Evolutionary conservation across 345 rosid species (phyloP), one percentile per base, ranked within the genome.

Genomic region (Hibiscus mutabilis): DNA sequence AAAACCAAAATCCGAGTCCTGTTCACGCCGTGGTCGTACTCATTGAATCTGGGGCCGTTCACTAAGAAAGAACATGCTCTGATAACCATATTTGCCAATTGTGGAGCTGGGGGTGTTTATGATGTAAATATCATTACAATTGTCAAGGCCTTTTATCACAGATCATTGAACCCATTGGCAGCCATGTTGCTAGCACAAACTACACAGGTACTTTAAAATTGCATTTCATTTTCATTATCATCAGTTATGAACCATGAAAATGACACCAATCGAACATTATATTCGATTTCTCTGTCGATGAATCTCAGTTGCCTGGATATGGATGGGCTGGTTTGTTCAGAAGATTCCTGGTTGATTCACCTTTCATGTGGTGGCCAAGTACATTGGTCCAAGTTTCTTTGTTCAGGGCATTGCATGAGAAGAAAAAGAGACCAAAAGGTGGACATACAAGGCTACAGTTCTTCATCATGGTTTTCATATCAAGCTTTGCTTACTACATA

Each of bases 281-380:
- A 3, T 40, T 40, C 16, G 15, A 25, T 33, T 31, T 31, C 4
- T 3, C 6, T 61, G 3, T 35, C 6, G 44, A 18, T 18, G 31
- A 33, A 33, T 2, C 71, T 66, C 86, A 91, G 96, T 59, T 93
- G 79, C 86, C 91, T 71, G 93, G 96, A 21, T 89, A 90, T 79
- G 96, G 96, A 19, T 93, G 89, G 91, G 98, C 88, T 51, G 91
- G 98, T 19, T 13, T 91, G 2, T 89, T 93, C 82, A 82, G 89
- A 69, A 84, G 69, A 73, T 75, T 83, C 79, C 86, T 86, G 0
- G 93, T 93, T 9, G 97, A 93, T 6, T 91, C 93, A 0, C 92
- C 98, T 1, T 91, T 82, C 68, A 89, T 91, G 96, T 91, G 97
- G 93, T 93, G 98, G 98, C 98, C 98, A 2, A 47, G 78, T n/a